Evolutionary conservation across 2,329 filamentous ascomycete genomes (phyloP).

Genomic region (Talaromyces marneffei): DNA sequence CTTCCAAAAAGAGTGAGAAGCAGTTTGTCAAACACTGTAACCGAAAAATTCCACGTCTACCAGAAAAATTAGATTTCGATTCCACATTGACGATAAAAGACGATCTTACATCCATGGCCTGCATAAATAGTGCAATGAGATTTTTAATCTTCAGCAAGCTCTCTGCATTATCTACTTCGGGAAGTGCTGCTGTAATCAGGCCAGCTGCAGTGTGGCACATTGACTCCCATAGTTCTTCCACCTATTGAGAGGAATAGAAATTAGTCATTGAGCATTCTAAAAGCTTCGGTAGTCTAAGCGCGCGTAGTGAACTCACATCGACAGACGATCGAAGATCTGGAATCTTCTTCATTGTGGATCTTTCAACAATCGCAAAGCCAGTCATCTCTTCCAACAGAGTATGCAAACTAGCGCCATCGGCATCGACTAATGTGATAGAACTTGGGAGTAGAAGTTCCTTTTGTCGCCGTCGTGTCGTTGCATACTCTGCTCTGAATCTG

Average conservation of each 20-base stretch:
- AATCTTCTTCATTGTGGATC: slow-evolving; percentile 80
- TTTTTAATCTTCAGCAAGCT: slow-evolving; percentile 91
- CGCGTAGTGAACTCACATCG: slow-evolving; percentile 57
- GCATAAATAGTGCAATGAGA: slow-evolving; percentile 86
- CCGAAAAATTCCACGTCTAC: slow-evolving; percentile 83
- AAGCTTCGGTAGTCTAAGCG: background rate
- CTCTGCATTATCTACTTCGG: slow-evolving; percentile 79
- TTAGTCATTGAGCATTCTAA: background rate
- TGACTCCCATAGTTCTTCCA: slow-evolving; percentile 98
- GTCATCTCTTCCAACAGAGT: slow-evolving; percentile 88
- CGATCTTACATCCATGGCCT: slow-evolving; percentile 81
- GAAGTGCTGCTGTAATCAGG: slow-evolving; percentile 72
- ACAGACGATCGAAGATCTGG: slow-evolving; percentile 74
- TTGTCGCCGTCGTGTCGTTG: slow-evolving; percentile 81
- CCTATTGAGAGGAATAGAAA: slow-evolving; percentile 42
- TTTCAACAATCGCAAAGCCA: slow-evolving; percentile 94
- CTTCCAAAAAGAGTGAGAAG: slow-evolving; percentile 87
- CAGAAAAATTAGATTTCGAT: background rate
- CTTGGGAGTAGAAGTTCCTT: slow-evolving; percentile 82
- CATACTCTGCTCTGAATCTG: slow-evolving; percentile 84
- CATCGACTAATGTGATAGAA: slow-evolving; percentile 68
- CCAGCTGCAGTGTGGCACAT: slow-evolving; percentile 86
- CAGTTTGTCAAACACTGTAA: slow-evolving; percentile 73
- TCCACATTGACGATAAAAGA: background rate
- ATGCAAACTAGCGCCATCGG: slow-evolving; percentile 81